Percentiles rank a stretch among this genome's conserved stretches.
Evolutionary conservation across 345 rosid genomes (phyloP).

Genomic region (Populus deltoides): DNA sequence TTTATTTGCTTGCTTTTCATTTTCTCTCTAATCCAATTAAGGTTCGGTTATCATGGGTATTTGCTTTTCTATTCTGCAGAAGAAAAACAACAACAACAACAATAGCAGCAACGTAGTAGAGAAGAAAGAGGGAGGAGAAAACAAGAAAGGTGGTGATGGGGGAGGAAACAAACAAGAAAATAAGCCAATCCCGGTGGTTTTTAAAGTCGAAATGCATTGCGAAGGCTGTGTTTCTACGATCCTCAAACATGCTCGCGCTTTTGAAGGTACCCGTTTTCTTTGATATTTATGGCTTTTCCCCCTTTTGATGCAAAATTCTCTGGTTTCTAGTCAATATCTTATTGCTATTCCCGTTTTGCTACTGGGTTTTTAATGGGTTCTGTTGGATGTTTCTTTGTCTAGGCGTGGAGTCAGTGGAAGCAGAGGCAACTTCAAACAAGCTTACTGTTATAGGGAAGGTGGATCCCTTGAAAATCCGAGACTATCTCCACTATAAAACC

Average conservation of each 20-base stretch:
- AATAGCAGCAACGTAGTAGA: background rate
- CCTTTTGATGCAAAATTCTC: no score
- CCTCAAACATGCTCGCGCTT: slow-evolving; percentile 36
- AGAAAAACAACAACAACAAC: slow-evolving; percentile 19
- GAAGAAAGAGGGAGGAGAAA: slow-evolving; percentile 6
- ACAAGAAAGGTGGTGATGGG: slow-evolving; percentile 12
- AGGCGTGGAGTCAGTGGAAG: slow-evolving; percentile 71
- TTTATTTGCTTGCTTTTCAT: background rate
- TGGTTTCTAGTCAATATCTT: no score
- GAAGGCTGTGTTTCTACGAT: slow-evolving; percentile 75
- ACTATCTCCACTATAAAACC: slow-evolving; percentile 42
- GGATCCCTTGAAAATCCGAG: slow-evolving; percentile 53
- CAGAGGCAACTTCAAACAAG: slow-evolving; percentile 49
- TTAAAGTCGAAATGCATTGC: slow-evolving; percentile 79
- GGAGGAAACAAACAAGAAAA: slow-evolving; percentile 29
- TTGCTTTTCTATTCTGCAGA: background rate
- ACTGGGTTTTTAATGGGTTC: background rate
- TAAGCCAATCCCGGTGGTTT: slow-evolving; percentile 37
- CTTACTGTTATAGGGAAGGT: slow-evolving; percentile 73
- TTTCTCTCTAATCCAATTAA: no score
- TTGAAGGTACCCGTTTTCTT: slow-evolving; percentile 39
- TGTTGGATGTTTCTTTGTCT: background rate
- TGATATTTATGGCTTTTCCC: background rate
- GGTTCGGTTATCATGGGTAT: background rate
- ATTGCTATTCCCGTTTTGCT: background rate